Conservation (phyloP, 345 rosid species). For the Rhodamnia rubescens region DNA sequence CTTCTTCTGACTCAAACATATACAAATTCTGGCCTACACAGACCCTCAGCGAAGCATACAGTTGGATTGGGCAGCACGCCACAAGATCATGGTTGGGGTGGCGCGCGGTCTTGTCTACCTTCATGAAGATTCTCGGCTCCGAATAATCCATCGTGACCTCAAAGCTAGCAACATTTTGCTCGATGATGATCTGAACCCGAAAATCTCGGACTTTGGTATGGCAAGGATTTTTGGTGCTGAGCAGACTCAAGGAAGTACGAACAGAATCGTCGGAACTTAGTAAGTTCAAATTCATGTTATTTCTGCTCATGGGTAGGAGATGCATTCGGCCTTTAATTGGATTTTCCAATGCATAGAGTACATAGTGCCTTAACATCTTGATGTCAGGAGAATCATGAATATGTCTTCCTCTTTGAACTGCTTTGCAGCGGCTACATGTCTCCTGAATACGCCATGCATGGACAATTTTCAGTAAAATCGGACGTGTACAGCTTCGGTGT, state of each 20-base stretch:
- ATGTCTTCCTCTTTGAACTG: background rate
- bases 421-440: background rate
- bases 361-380: background rate
- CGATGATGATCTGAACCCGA: background rate
- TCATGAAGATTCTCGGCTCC: background rate
- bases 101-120: background rate
- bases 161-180: background rate
- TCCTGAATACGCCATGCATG: background rate
- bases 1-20: background rate
- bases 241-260: background rate
- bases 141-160: background rate
- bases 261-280: background rate
- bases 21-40: background rate
- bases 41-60: background rate
- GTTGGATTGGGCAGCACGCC: background rate
- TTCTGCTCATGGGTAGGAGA: background rate
- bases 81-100: background rate
- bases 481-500: background rate
- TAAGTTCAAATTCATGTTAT: background rate
- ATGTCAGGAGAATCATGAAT: background rate
- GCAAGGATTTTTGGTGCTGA: background rate
- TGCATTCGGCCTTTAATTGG: background rate
- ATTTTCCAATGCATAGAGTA: background rate
- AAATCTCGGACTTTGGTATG: background rate
- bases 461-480: background rate